phyloP scores from a whole-genome alignment of 2,329 filamentous ascomycete genomes.

The Thielaviopsis punctulata region DNA sequence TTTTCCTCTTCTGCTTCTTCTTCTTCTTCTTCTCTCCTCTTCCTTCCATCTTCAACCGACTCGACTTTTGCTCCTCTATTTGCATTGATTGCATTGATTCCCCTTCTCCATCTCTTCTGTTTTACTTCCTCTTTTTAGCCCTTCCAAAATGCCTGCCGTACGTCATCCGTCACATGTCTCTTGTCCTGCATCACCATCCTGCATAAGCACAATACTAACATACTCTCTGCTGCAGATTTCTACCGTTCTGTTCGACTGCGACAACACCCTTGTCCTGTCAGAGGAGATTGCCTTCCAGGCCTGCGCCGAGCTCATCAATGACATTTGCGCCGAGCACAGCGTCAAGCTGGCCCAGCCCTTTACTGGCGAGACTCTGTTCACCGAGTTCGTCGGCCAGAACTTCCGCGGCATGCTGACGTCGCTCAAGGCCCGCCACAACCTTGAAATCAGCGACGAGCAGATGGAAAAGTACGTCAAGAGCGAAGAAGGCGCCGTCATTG shows the following conservation, averaged over 20 bases:
- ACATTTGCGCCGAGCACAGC: conserved; percentile 53
- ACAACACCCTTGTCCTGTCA: conserved; percentile 88
- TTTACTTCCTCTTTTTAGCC: background rate
- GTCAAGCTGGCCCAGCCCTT: conserved; percentile 42
- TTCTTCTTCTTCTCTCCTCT: background rate
- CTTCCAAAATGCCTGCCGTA: conserved; percentile 10
- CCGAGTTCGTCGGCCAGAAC: conserved; percentile 83
- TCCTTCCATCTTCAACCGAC: background rate
- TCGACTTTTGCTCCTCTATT: background rate
- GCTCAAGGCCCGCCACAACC: conserved; percentile 59
- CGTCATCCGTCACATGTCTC: background rate
- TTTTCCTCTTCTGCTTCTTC: background rate
- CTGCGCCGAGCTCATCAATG: conserved; percentile 75
- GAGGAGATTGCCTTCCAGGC: conserved; percentile 85
- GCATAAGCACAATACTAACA: background rate
- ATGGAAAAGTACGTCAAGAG: conserved; percentile 55
- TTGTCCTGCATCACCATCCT: background rate
- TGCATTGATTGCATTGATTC: background rate
- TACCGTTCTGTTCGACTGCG: conserved; percentile 57
- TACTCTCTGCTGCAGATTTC: conserved; percentile 29
- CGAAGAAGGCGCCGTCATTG: conserved; percentile 72
- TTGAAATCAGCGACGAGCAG: conserved; percentile 50
- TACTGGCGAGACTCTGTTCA: conserved; percentile 61
- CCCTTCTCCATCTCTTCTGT: background rate
- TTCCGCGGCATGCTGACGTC: conserved; percentile 79